Base-by-base conservation (phyloP, 1,284 basidiomycete species). In the Singerocomus inundabilis region DNA sequence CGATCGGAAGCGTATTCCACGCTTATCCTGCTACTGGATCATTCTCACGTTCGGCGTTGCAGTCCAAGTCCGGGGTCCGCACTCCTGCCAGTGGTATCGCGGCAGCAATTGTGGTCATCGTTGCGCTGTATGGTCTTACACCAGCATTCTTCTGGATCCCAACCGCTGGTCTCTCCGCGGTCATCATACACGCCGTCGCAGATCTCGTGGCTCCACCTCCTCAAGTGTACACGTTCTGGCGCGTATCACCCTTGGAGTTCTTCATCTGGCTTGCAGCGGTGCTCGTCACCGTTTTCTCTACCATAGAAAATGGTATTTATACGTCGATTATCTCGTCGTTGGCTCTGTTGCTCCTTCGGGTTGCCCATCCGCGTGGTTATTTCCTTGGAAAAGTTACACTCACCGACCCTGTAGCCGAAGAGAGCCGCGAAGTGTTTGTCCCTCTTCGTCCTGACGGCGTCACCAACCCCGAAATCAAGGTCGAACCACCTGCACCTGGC, bases 11-110 rank as follows among this genome's bases (percentile, higher is more conserved):
- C 8, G 76, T 87, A 57, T 97, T 98, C 69, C 81, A 84, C 51
- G 96, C 93, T 2, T 99, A 98, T 70, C 94, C 96, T 8, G 93
- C 95, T 0, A 99, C 97, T 8, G 97, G 96, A 13, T 98, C 95
- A 0, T 99, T 99, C 80, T 98, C 94, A 34, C 92, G 96, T 32
- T 93, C 94, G 4, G 96, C 96, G 1, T 79, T 99, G 69, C 94
- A 98, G 73, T 88, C 91, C 47, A 97, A 97, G 73, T 95, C 92
- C 0, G 96, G 96, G 52, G 96, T 98, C 18, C 87, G 96, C 55
- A 98, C 96, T 7, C 97, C 96, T 6, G 76, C 89, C 13, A 94
- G 91, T 8, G 96, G 97, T 60, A 81, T 96, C 61, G 70, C 92
- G 59, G 92, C 92, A 12, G 89, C 91, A 45, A 70, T 98, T 44